Base-by-base conservation (phyloP, 306 rosid species). In the Medicago arabica region DNA sequence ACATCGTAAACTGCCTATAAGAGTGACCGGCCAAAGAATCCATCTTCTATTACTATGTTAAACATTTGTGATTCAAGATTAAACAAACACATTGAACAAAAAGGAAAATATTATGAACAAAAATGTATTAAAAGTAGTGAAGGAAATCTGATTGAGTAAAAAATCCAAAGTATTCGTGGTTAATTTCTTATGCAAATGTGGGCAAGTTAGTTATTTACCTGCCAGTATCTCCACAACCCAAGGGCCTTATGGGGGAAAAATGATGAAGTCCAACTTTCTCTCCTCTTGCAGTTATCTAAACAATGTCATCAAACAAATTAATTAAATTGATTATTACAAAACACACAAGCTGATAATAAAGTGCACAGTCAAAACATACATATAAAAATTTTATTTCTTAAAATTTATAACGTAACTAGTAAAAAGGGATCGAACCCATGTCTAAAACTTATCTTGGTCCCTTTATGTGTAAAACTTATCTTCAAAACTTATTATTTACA, bases 221-320 rank as follows among this genome's bases (percentile, higher is more conserved):
- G 85, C 98, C 97, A 62, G 97, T 94, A 78, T 92, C 96, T 78
- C 98, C 98, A 78, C 89, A 87, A 61, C 98, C 98, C 89, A 94
- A 85, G 6, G 96, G 96, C 62, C 87, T 91, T 65, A 94, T 78
- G 9, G 97, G 96, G 78, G 78, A 80, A 80, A 94, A 94, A 87
- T 94, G 96, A 73, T 84, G 88, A 39, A 94, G 85, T 61, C 97
- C 93, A 85, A 94, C 67, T 67, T 81, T 86, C 82, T 86, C 87
- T 7, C 92, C 98, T 8, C 76, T 74, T 50, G 88, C 83, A 65
- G 80, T 79, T 47, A 94, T 85, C 98, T 94, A 71, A 17, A 58
- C 31, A 57, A 18, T 51, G 59, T 31, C 58, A 75, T 39, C 53
- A 75, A 76, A 74, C 44, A 63, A 79, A 68, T 50, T 8, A 40